These are phyloP conservation scores for Penicillium herquei DNA, from an alignment of 495 filamentous ascomycete species.

Conservation along the genomic window DNA sequence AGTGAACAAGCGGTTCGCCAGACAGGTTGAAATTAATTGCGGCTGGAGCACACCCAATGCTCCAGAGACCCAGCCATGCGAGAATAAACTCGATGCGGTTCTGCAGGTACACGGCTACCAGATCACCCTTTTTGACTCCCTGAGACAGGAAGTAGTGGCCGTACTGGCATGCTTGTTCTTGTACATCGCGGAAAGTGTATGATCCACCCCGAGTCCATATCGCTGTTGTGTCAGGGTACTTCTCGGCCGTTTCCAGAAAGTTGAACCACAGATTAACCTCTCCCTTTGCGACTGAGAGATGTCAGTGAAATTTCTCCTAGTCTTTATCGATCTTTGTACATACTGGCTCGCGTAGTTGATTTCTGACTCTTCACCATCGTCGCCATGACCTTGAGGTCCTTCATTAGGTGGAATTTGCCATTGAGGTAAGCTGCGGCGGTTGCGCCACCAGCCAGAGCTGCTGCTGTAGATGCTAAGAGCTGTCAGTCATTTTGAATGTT, in stretches of 20 bases:
- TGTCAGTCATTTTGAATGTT: background rate
- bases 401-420: slow-evolving; percentile 63
- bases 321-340: slow-evolving; percentile 2
- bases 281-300: slow-evolving; percentile 43
- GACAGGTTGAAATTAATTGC: slow-evolving; percentile 72
- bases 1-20: slow-evolving; percentile 67
- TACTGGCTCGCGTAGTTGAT: slow-evolving; percentile 35
- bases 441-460: slow-evolving; percentile 38
- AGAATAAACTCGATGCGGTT: slow-evolving; percentile 70
- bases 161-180: slow-evolving; percentile 57
- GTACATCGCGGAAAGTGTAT: slow-evolving; percentile 62
- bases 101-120: slow-evolving; percentile 67
- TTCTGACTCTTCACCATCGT: slow-evolving; percentile 32
- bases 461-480: slow-evolving; percentile 20
- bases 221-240: slow-evolving; percentile 48
- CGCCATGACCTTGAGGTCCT: slow-evolving; percentile 52
- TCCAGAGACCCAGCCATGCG: slow-evolving; percentile 59
- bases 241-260: slow-evolving; percentile 55
- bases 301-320: background rate
- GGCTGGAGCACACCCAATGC: slow-evolving; percentile 65
- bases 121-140: slow-evolving; percentile 61
- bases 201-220: slow-evolving; percentile 66
- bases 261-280: slow-evolving; percentile 62
- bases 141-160: slow-evolving; percentile 61
- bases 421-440: slow-evolving; percentile 63